Evolutionary conservation across 2,329 filamentous ascomycete species (phyloP).

Genomic region (Cryphonectria japonica): DNA sequence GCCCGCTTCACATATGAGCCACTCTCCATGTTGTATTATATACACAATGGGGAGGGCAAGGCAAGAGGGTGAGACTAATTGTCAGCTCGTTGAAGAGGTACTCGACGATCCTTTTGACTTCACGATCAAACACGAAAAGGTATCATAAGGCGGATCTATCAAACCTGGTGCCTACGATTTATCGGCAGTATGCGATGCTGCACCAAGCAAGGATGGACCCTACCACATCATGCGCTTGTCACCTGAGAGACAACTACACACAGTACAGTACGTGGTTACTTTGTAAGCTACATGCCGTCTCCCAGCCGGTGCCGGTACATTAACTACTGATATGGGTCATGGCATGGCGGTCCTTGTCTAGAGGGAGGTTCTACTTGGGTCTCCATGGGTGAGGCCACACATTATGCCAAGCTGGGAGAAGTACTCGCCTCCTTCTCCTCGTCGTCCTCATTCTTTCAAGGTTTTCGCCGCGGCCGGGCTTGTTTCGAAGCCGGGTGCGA

Average conservation of each 20-base stretch:
- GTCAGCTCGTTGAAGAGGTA: neutral
- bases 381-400: neutral
- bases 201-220: slow-evolving; percentile 1
- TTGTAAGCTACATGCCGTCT: neutral
- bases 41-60: neutral
- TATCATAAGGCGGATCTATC: neutral
- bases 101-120: neutral
- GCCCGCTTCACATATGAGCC: neutral
- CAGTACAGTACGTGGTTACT: neutral
- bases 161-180: neutral
- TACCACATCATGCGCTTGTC: slow-evolving; percentile 7
- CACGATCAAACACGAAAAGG: neutral
- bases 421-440: neutral
- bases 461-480: neutral
- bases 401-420: neutral
- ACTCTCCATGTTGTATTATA: neutral
- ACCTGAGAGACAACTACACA: neutral
- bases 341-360: neutral
- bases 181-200: neutral
- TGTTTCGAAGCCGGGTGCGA: neutral
- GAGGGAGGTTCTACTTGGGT: too few relatives aligned
- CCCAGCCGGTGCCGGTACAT: too few relatives aligned
- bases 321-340: neutral
- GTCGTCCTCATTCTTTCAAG: too few relatives aligned
- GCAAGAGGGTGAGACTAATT: neutral